phyloP scores from a whole-genome alignment of 192 early-diverging fungal species.

The Phycomyces nitens region DNA sequence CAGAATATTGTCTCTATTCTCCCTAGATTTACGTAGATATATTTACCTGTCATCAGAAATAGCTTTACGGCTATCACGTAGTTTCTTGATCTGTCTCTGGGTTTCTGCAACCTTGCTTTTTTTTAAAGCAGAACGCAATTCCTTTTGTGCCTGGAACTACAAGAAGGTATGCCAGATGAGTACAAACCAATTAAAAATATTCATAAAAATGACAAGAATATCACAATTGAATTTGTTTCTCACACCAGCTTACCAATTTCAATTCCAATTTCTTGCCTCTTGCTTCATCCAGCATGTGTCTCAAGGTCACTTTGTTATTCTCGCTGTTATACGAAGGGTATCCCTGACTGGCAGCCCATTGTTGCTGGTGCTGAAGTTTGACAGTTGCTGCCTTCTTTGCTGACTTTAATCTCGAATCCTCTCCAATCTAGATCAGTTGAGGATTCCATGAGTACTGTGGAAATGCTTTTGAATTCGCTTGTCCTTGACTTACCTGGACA shows the following conservation, averaged over 20 bases:
- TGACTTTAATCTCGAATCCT: conserved; percentile 11
- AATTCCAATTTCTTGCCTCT: conserved; percentile 25
- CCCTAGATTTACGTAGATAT: too few relatives aligned
- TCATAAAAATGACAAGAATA: too few relatives aligned
- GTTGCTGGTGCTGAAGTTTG: not conserved
- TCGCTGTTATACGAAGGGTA: not conserved
- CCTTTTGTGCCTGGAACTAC: conserved; percentile 30
- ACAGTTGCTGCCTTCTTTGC: conserved; percentile 2
- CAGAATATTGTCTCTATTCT: too few relatives aligned
- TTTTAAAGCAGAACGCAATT: conserved; percentile 23
- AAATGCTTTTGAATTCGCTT: not conserved
- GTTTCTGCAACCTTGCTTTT: conserved; percentile 28
- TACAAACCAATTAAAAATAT: not conserved
- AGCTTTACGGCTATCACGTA: conserved; percentile 1
- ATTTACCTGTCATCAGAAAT: too few relatives aligned
- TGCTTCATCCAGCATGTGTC: conserved; percentile 9
- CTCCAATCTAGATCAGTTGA: conserved; percentile 9
- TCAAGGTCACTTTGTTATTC: not conserved
- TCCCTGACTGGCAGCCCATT: not conserved
- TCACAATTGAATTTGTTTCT: too few relatives aligned
- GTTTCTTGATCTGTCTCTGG: conserved; percentile 29
- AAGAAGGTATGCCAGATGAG: not conserved
- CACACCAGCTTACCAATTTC: conserved; percentile 31
- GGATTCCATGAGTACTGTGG: not conserved
- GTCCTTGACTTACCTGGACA: conserved; percentile 25